Evolutionary conservation across 768 basidiomycete genomes (phyloP), one percentile per base, ranked within the genome.

Genomic region (Boletus eberwhitei): DNA sequence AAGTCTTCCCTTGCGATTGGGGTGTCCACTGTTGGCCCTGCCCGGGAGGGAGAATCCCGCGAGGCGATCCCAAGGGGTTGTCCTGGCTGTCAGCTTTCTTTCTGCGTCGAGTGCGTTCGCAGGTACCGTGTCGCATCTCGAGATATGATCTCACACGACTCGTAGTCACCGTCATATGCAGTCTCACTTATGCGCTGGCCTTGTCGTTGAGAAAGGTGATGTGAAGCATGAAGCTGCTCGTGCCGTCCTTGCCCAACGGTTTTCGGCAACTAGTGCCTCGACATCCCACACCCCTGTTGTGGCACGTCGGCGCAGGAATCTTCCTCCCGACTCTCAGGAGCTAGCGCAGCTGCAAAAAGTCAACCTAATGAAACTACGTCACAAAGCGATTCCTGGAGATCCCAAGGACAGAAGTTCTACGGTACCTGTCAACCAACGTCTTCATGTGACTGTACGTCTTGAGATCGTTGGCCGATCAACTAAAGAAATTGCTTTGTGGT

Each of bases 321-420:
- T 67, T 37, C 76, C 80, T 7, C 75, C 74, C 13, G 79, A 84
- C 60, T 78, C 83, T 8, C 75, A 72, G 50, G 84, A 84, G 59
- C 65, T 79, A 21, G 81, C 78, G 1, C 80, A 83, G 57, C 68
- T 77, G 54, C 77, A 77, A 52, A 83, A 81, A 60, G 64, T 90
- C 17, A 81, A 85, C 62, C 64, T 85, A 6, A 88, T 92, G 79
- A 88, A 83, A 64, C 79, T 93, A 78, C 83, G 85, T 50, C 88
- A 87, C 64, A 77, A 74, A 37, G 91, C 91, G 12, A 60, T 73
- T 39, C 81, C 88, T 3, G 82, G 74, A 8, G 84, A 91, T 61
- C 75, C 80, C 19, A 83, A 78, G 61, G 83, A 86, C 63, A 79
- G 73, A 48, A 49, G 69, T 2, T 72, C 75, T 12, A 69, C 72